Percentiles rank a stretch among this genome's conserved stretches.
Conservation (phyloP, 2,329 filamentous ascomycete species). For the Ophiostoma sp. region DNA sequence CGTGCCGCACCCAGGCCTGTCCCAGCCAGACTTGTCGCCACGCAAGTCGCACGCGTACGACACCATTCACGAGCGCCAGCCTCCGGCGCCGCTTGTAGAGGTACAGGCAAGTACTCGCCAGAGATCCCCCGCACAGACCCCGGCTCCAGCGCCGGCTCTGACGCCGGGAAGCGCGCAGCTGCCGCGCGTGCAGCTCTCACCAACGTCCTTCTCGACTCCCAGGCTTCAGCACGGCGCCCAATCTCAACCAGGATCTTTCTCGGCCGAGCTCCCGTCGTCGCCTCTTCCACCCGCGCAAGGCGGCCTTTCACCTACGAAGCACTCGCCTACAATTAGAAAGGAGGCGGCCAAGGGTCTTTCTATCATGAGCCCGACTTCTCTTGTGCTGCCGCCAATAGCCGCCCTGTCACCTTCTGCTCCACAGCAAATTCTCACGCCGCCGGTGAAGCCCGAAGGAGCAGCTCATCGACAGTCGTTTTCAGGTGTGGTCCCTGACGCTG, state of each 20-base stretch:
- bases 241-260: conserved; percentile 19
- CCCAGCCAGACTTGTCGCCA: conserved; percentile 40
- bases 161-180: conserved; percentile 18
- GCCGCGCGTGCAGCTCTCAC: conserved; percentile 27
- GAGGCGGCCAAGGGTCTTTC: conserved; percentile 31
- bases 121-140: conserved; percentile 4
- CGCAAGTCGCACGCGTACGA: conserved; percentile 39
- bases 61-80: conserved; percentile 36
- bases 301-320: conserved; percentile 50
- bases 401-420: conserved; percentile 54
- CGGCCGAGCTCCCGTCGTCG: conserved; percentile 33
- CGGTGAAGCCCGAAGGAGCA: conserved; percentile 47
- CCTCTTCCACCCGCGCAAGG: conserved; percentile 42
- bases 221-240: conserved; percentile 30
- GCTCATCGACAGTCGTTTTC: conserved; percentile 29
- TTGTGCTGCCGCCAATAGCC: conserved; percentile 54
- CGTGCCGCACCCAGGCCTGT: conserved; percentile 41
- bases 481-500: neutral
- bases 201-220: conserved; percentile 30
- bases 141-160: conserved; percentile 19
- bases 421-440: conserved; percentile 55
- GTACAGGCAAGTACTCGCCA: conserved; percentile 19
- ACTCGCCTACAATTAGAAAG: conserved; percentile 42
- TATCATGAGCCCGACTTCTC: conserved; percentile 34
- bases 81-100: conserved; percentile 27